Percentiles rank a stretch among this genome's conserved stretches.
Conservation (phyloP, 371 early-diverging fungal genomes). For the Actinomortierella wolfii region DNA sequence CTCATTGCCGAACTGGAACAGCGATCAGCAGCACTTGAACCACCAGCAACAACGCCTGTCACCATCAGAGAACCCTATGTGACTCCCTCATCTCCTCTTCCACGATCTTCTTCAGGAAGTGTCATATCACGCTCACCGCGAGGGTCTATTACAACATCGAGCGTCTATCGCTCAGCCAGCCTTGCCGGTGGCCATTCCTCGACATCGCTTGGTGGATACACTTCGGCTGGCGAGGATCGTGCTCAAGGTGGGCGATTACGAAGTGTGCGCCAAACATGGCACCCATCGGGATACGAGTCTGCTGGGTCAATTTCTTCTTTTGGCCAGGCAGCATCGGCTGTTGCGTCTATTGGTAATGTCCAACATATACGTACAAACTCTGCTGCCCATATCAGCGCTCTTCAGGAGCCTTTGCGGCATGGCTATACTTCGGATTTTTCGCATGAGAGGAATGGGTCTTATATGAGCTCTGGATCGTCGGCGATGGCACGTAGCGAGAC, state of each 20-base stretch:
- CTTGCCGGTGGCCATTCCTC: conserved; percentile 14
- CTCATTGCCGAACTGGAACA: too few species aligned
- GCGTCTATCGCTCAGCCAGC: too few species aligned
- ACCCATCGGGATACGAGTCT: conserved; percentile 4
- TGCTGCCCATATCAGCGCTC: conserved; percentile 2
- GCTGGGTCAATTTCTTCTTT: conserved; percentile 7
- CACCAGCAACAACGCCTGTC: neutral
- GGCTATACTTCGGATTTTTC: conserved; percentile 29
- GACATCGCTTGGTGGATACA: conserved; percentile 6
- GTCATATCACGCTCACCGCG: too few species aligned
- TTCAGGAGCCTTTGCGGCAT: neutral
- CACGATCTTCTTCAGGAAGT: conserved; percentile 10
- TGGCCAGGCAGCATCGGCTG: conserved; percentile 15
- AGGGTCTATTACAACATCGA: too few species aligned
- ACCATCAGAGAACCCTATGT: conserved; percentile 13
- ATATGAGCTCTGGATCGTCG: neutral
- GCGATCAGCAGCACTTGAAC: neutral
- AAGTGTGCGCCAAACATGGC: neutral
- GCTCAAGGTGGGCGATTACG: too few species aligned
- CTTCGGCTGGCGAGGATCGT: neutral
- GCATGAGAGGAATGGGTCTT: conserved; percentile 8
- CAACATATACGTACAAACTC: conserved; percentile 15
- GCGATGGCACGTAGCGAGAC: too few species aligned
- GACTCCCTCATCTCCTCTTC: conserved; percentile 9
- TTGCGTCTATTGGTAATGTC: conserved; percentile 12